Conservation (phyloP, 257 asterid genomes). For the Fraxinus anomala region DNA sequence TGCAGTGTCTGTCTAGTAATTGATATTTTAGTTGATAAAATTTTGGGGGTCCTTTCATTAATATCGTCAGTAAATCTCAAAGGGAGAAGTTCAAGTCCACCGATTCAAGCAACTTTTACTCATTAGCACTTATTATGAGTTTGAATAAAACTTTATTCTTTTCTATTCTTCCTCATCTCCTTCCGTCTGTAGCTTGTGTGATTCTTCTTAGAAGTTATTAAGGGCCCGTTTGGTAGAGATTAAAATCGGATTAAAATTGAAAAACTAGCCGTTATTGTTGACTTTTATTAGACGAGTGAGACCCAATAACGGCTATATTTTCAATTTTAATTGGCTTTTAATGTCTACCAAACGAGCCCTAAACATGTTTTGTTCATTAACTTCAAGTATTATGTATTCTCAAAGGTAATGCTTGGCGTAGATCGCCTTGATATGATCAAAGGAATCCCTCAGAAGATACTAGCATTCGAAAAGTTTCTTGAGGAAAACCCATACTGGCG, state of each 20-base stretch:
- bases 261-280: no score
- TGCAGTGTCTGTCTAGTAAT: conserved; percentile 16
- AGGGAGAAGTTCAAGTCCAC: conserved; percentile 2
- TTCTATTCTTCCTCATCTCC: conserved; percentile 1
- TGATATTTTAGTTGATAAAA: conserved; percentile 3
- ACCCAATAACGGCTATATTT: no score
- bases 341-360: no score
- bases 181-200: conserved; percentile 4
- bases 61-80: neutral
- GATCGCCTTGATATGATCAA: conserved; percentile 98
- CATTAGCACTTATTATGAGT: conserved; percentile 7
- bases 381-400: conserved; percentile 20
- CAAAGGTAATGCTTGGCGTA: conserved; percentile 91
- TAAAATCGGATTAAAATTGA: no score
- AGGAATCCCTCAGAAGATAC: conserved; percentile 92
- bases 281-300: no score
- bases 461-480: conserved; percentile 91
- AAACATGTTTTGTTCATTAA: conserved; percentile 4
- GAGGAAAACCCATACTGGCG: conserved; percentile 85
- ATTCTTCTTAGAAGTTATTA: conserved; percentile 7
- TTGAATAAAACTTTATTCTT: conserved; percentile 1
- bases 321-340: no score
- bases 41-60: conserved; percentile 7
- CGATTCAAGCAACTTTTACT: neutral
- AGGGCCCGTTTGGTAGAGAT: no score